phyloP scores from a whole-genome alignment of 805 yeast genomes.

The Saccharomyces jurei region DNA sequence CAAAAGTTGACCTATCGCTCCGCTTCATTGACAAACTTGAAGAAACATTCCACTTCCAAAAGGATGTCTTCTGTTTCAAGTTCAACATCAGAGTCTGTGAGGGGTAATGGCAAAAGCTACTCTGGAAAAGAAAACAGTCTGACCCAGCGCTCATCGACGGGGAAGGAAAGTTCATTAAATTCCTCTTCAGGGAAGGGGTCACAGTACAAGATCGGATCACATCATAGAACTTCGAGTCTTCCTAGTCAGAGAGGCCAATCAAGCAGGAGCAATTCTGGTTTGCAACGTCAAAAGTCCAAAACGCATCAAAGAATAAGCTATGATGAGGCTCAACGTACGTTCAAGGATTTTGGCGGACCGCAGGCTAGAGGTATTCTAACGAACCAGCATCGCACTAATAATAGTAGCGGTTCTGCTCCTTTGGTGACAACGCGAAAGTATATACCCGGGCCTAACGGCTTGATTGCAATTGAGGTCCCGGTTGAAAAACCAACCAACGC shows the following conservation, averaged over 20 bases:
- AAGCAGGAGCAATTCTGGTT: slow-evolving; percentile 3
- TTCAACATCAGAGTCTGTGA: slow-evolving; percentile 3
- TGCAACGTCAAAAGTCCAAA: not conserved
- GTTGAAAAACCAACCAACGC: slow-evolving; percentile 20
- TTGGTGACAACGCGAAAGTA: slow-evolving; percentile 53
- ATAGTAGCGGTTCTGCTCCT: slow-evolving; percentile 15
- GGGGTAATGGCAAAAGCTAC: slow-evolving; percentile 3
- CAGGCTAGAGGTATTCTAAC: slow-evolving; percentile 19
- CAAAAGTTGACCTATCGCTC: slow-evolving; percentile 5
- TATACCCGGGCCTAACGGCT: slow-evolving; percentile 67
- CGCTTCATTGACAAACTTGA: slow-evolving; percentile 9
- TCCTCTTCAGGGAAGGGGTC: not conserved
- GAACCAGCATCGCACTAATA: slow-evolving; percentile 15
- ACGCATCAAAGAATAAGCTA: not conserved
- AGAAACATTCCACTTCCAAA: not conserved
- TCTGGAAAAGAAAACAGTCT: not conserved
- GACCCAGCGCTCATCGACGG: not conserved
- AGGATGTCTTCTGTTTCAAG: not conserved
- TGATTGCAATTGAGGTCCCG: slow-evolving; percentile 63
- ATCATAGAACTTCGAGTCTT: slow-evolving; percentile 12
- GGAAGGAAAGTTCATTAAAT: not conserved
- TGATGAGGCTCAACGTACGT: slow-evolving; percentile 26
- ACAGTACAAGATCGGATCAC: not conserved
- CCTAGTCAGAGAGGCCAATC: slow-evolving; percentile 8
- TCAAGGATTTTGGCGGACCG: slow-evolving; percentile 29